Evolutionary conservation across 106 monocot genomes (phyloP), one percentile per base, ranked within the genome.

Genomic region (Platanthera zijinensis): DNA sequence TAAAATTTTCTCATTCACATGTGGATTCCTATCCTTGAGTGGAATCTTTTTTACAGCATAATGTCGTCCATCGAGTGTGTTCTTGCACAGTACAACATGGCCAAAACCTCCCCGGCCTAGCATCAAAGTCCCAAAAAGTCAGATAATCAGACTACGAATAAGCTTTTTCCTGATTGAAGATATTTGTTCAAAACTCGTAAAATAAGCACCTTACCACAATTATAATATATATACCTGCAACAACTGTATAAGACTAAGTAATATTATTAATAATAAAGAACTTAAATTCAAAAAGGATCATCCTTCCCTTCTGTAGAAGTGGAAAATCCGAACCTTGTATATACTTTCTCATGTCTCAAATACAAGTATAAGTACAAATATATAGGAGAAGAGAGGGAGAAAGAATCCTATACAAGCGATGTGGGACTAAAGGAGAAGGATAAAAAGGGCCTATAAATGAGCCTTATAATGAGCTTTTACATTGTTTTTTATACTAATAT

Each of bases 1-100:
- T 66, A 92, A 50, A 84, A 99, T 94, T 79, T 92, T 99, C 51
- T 99, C 89, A 83, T 92, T 94, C 54, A 92, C 80, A 82, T 89
- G 90, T 57, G 84, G 76, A 72, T 77, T 86, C 90, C 85, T 92
- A 84, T 89, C 92, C 80, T 94, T 94, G 11, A 99, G 84, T 5
- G 85, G 90, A 74, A 99, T 99, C 77, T 87, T 99, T 87, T 99
- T 99, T 17, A 99, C 81, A 56, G 99, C 99, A 87, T 99, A 99
- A 59, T 88, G 94, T 2, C 92, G 86, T 50, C 94, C 99, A 84
- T 99, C 99, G 51, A 99, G 73, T 82, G 94, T 99, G 74, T 99
- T 99, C 78, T 80, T 86, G 81, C 99, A 99, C 71, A 99, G 84
- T 54, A 94, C 91, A 79, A 99, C 99, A 88, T 90, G 85, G 52